Base-by-base conservation (phyloP, 805 yeast genomes). In the Lipomyces chichibuensis region DNA sequence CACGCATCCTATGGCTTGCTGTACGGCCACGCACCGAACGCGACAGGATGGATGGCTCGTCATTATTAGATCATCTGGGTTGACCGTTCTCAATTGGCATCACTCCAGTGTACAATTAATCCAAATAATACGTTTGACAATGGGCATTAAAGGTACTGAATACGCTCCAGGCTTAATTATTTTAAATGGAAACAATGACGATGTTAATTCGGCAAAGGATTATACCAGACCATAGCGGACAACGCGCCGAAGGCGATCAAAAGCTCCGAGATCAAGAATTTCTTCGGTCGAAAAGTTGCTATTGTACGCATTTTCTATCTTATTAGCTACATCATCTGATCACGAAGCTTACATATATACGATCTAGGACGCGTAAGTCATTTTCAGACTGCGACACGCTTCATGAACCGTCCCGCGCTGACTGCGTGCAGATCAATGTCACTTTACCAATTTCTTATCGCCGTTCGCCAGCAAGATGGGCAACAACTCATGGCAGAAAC, bases 391-490 rank as follows among this genome's bases (percentile, higher is more conserved):
- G 11, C 49, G 49, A n/a, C 2, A 33, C 20, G 57, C 37, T 23
- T 57, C 46, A 32, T 37, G 52, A 7, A 29, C 4, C 33, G n/a
- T 27, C 52, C 32, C 13, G n/a, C 59, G 17, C 56, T 52, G 60
- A 39, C 20, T 23, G 20, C 14, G 51, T 27, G n/a, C 80, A 96
- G 96, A 2, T 93, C 98, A 9, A 95, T 95, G 99, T 92, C 97
- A 72, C 82, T 95, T 53, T 95, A 95, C 77, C 99, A 95, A 78
- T 95, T 94, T 75, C 82, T 95, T 59, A 93, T 95, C 75, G 98
- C 98, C 0, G 99, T 95, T 3, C 85, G 99, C 75, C 98, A 94
- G 73, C 92, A 90, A 65, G 98, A 95, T 75, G 99, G 99, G n/a
- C 92, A 87, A 69, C 96, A 92, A 76, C 82, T 95, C 75, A 88